These are phyloP conservation scores for Fusarium annulatum DNA, from an alignment of 2,329 filamentous ascomycete genomes.

Conservation along the genomic window DNA sequence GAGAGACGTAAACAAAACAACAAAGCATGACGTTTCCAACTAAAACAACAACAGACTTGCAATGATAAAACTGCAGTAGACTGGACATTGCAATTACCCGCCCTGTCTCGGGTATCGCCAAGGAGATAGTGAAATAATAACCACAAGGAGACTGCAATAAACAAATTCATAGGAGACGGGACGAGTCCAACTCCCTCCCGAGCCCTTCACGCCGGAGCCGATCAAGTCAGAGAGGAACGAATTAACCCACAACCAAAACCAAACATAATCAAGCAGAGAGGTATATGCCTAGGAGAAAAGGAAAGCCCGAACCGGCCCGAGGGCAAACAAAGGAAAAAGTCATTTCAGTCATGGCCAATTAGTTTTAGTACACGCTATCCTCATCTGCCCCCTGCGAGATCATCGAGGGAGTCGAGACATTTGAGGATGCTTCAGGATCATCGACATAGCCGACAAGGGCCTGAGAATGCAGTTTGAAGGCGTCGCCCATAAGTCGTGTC, in stretches of 20 bases:
- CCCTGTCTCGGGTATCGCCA: constrained; percentile 52
- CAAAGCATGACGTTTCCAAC: constrained; percentile 27
- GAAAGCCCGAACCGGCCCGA: constrained; percentile 37
- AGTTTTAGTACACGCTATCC: constrained; percentile 76
- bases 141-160: constrained; percentile 42
- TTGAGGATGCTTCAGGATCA: constrained; percentile 76
- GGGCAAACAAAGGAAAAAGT: constrained; percentile 57
- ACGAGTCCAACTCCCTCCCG: constrained; percentile 46
- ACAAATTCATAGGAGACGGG: constrained; percentile 37
- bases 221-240: constrained; percentile 42
- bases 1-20: constrained; percentile 17
- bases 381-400: constrained; percentile 77
- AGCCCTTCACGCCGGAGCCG: constrained; percentile 41
- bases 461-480: constrained; percentile 96
- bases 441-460: constrained; percentile 95
- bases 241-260: constrained; percentile 43
- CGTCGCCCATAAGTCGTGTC: constrained; percentile 96
- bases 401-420: constrained; percentile 77
- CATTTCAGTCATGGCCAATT: constrained; percentile 61
- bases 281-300: constrained; percentile 49
- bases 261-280: constrained; percentile 46
- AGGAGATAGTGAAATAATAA: constrained; percentile 45
- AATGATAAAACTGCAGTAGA: constrained; percentile 25
- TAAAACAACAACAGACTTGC: constrained; percentile 28
- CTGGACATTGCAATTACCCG: constrained; percentile 47